Base-by-base conservation (phyloP, 345 rosid genomes). In the Hypericum androsaemum region DNA sequence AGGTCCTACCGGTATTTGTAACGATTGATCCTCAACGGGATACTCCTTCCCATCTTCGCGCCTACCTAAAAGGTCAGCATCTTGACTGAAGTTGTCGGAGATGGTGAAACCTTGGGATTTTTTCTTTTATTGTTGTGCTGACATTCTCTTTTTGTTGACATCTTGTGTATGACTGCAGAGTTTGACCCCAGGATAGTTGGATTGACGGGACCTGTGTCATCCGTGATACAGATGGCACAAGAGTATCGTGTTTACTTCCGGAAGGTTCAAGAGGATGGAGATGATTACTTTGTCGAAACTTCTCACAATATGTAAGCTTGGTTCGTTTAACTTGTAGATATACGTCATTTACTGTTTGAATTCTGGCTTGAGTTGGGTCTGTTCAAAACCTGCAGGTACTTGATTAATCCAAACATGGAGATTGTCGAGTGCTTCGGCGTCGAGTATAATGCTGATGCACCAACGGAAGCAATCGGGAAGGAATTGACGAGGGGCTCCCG, bases 21-120 rank as follows among this genome's bases (percentile, higher is more conserved):
- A 81, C 95, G 8, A 76, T 92, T 42, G 97, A 92, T 76, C 98
- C 98, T 62, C 88, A 78, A 54, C 81, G 94, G 11, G 98, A 92
- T 47, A 76, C 75, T 14, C 80, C 84, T 53, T 63, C 79, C n/a
- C 98, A 92, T 62, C 94, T 88, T 41, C 51, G 59, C 11, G 79
- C 86, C 38, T 92, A 85, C 71, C 83, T 92, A 52, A 70, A 71
- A 80, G 98, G 98, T 85, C 56, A 8, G 58, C 44, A 14, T 60
- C n/a, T 16, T 28, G 16, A 40, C 57, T 16, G 37, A 8, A 39
- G 39, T 16, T 28, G 2, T 13, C 16, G 28, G 2, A 39, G 7
- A 38, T 14, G 32, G 32, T 4, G 32, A 22, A 37, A 45, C 22
- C 17, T 46, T 43, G 14, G 10, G n/a, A 40, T 35, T 39, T 59